Evolutionary conservation across 2,329 filamentous ascomycete species (phyloP).

Genomic region (Aspergillus sp.): DNA sequence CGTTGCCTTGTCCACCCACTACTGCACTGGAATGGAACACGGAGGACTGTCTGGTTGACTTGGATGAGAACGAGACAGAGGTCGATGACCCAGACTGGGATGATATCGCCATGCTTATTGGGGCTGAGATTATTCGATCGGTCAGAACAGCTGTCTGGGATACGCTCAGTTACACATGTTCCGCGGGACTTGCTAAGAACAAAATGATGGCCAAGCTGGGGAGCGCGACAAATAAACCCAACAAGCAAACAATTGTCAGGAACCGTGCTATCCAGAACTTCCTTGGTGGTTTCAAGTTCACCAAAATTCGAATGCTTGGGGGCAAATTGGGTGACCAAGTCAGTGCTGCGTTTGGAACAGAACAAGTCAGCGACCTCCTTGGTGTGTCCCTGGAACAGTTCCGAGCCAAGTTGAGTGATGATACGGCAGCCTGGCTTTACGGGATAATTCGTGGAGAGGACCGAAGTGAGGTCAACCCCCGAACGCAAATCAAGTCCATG

Average conservation of each 20-base stretch:
- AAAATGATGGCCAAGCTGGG: conserved; percentile 96
- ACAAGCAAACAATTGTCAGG: conserved; percentile 89
- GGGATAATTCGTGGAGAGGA: conserved; percentile 83
- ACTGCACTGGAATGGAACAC: conserved; percentile 79
- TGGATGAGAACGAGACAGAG: conserved; percentile 71
- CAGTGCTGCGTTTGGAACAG: conserved; percentile 75
- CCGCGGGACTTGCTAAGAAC: conserved; percentile 82
- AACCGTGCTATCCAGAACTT: conserved; percentile 80
- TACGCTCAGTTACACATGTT: conserved; percentile 82
- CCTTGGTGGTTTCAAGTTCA: conserved; percentile 82
- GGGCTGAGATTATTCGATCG: conserved; percentile 80
- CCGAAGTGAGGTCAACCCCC: conserved; percentile 79
- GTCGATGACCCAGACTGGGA: conserved; percentile 91
- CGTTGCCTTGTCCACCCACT: conserved; percentile 69
- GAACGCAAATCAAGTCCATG: conserved; percentile 97
- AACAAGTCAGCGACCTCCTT: conserved; percentile 74
- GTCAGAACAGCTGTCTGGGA: conserved; percentile 69
- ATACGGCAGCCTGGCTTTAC: conserved; percentile 83
- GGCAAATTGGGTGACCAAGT: conserved; percentile 91
- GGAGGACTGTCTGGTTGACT: conserved; percentile 72
- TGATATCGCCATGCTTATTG: conserved; percentile 82
- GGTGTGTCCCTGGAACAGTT: conserved; percentile 71
- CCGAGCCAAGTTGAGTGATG: conserved; percentile 75
- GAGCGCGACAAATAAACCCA: conserved; percentile 88
- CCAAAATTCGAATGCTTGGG: conserved; percentile 91